Percentiles rank a stretch among this genome's conserved stretches.
These are phyloP conservation scores for Aspergillus conjunctus DNA, from an alignment of 495 filamentous ascomycete species.

Conservation along the genomic window DNA sequence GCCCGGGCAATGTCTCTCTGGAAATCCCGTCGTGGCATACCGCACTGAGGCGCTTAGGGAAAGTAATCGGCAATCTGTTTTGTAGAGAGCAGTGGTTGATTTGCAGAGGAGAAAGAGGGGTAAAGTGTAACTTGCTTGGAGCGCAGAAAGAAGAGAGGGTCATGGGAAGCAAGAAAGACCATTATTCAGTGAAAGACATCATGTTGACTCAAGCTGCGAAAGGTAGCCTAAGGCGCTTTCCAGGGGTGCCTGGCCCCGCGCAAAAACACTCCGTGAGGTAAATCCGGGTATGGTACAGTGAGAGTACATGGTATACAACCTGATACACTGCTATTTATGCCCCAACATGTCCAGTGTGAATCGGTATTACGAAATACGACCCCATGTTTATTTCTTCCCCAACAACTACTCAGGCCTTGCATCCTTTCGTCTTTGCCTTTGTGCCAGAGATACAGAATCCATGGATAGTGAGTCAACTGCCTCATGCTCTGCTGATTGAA, in stretches of 20 bases:
- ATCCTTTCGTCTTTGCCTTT: not conserved
- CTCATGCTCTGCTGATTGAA: too few species aligned
- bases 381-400: not conserved
- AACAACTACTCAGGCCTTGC: not conserved
- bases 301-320: not conserved
- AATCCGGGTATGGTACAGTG: not conserved
- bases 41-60: not conserved
- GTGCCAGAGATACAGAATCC: not conserved
- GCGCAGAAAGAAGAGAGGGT: not conserved
- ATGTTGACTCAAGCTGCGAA: not conserved
- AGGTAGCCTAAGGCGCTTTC: not conserved
- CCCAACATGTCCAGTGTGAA: not conserved
- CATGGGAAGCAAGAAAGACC: not conserved
- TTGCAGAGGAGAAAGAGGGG: not conserved
- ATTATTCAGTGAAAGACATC: not conserved
- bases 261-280: not conserved
- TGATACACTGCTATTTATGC: not conserved
- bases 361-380: not conserved
- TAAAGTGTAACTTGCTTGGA: not conserved
- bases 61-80: not conserved
- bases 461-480: too few species aligned
- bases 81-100: not conserved
- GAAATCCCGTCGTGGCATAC: conserved; percentile 23
- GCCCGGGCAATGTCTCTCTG: conserved; percentile 49
- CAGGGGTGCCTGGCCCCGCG: not conserved